phyloP scores from a whole-genome alignment of 495 filamentous ascomycete species.

The Penicillium roqueforti region DNA sequence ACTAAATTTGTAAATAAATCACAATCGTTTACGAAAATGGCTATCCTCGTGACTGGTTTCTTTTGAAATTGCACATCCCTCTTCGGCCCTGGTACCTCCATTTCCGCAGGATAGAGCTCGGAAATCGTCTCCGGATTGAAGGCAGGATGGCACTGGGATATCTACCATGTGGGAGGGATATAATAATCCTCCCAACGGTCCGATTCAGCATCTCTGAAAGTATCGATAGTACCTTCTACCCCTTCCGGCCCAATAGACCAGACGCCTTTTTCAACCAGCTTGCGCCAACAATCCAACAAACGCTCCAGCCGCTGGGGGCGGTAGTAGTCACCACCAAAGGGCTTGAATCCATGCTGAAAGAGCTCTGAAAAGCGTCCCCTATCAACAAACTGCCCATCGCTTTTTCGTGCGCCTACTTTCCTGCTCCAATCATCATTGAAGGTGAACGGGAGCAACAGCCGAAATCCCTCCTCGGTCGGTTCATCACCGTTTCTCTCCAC shows the following conservation, averaged over 20 bases:
- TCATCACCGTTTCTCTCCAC: conserved; percentile 11
- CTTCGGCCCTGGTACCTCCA: too few relatives aligned
- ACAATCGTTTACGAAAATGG: too few relatives aligned
- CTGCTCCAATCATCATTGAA: conserved; percentile 11
- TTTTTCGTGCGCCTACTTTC: conserved; percentile 14
- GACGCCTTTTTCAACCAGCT: conserved; percentile 15
- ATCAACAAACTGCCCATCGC: conserved; percentile 14
- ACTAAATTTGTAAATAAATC: too few relatives aligned
- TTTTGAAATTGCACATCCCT: too few relatives aligned
- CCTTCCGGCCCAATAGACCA: conserved; percentile 17
- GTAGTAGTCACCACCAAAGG: conserved; percentile 17
- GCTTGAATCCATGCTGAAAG: conserved; percentile 18
- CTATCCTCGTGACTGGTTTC: too few relatives aligned
- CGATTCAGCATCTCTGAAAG: conserved; percentile 16
- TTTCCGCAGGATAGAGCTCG: too few relatives aligned
- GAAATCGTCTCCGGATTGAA: background rate
- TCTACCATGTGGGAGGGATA: conserved; percentile 14
- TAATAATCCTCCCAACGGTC: conserved; percentile 16
- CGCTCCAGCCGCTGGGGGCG: conserved; percentile 15
- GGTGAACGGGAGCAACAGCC: conserved; percentile 18
- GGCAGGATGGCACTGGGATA: conserved; percentile 10
- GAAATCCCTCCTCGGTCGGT: conserved; percentile 19
- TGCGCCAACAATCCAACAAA: conserved; percentile 17
- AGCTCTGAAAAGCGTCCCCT: conserved; percentile 11
- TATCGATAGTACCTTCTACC: conserved; percentile 18